Evolutionary conservation across 1,139 yeast species (phyloP).

Genomic region (Lodderomyces beijingensis): DNA sequence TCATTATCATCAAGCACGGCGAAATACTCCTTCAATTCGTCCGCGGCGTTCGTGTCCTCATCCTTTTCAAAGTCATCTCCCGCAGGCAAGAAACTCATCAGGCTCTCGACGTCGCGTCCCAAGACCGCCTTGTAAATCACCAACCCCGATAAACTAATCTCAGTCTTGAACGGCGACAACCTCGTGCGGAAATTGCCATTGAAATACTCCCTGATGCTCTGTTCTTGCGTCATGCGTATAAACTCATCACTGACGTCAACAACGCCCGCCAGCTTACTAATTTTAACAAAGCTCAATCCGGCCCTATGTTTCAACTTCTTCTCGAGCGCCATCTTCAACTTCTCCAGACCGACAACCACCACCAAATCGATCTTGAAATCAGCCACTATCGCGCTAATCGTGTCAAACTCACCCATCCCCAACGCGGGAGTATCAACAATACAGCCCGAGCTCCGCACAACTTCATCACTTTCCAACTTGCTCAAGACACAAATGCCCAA

Average conservation of each 20-base stretch:
- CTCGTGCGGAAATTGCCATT: constrained; percentile 69
- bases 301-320: constrained; percentile 47
- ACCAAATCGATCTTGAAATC: constrained; percentile 58
- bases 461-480: constrained; percentile 44
- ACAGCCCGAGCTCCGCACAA: constrained; percentile 42
- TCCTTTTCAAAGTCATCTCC: constrained; percentile 38
- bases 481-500: constrained; percentile 57
- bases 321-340: constrained; percentile 60
- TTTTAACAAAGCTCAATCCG: constrained; percentile 49
- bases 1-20: constrained; percentile 19
- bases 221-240: constrained; percentile 68
- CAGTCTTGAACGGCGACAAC: constrained; percentile 66
- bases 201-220: constrained; percentile 79
- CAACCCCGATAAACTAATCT: constrained; percentile 32
- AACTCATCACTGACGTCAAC: constrained; percentile 72
- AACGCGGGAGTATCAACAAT: constrained; percentile 81
- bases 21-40: constrained; percentile 32
- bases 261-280: constrained; percentile 67
- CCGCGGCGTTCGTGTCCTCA: constrained; percentile 22
- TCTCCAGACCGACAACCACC: constrained; percentile 60
- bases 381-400: constrained; percentile 57
- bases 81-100: constrained; percentile 41
- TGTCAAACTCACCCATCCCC: constrained; percentile 42
- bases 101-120: constrained; percentile 33
- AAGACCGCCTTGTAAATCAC: constrained; percentile 38